Evolutionary conservation across 1,284 basidiomycete genomes (phyloP), one percentile per base, ranked within the genome.

Genomic region (Fistulinella staudtii): DNA sequence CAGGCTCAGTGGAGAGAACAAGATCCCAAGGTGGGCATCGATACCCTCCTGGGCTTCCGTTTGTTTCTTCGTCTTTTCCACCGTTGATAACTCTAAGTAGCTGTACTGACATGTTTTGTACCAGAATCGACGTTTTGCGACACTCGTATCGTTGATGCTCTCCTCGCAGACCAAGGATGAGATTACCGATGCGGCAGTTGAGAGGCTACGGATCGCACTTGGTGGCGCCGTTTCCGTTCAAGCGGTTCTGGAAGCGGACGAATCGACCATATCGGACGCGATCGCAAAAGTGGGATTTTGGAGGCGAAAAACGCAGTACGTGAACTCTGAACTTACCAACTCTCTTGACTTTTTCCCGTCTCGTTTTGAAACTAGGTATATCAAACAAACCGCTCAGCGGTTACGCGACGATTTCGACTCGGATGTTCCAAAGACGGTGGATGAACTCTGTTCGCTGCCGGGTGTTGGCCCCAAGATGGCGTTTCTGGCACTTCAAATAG

Each of bases 391-490:
- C 0, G 85, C 91, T 0, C 68, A 76, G 44, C 73, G 71, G 33
- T 70, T 90, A n/a, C 70, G 75, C 13, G 81, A 89, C 46, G 74
- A 85, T 0, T 86, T 90, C 46, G 76, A 77, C 42, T 79, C 82
- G 1, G 92, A 95, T 52, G 83, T 95, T 0, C 92, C 93, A 0
- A 83, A 88, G 60, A 93, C 89, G 0, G 80, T 86, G 2, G 89
- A 93, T 38, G 89, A 90, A 41, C 70, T 96, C 9, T 89, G 89
- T 52, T 82, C 83, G 14, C 68, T 96, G 8, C 82, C 82, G 4
- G 93, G 93, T 0, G 91, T 95, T 0, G 93, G 93, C 0, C 92
- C 91, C 0, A 96, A 96, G 66, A 93, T 96, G 90, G 90, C 89
- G 1, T 93, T 89, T 64, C 61, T 94, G 34, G 74, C 84, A 0